Base-by-base conservation (phyloP, 164 flowering plant genomes). In the Malania oleifera region DNA sequence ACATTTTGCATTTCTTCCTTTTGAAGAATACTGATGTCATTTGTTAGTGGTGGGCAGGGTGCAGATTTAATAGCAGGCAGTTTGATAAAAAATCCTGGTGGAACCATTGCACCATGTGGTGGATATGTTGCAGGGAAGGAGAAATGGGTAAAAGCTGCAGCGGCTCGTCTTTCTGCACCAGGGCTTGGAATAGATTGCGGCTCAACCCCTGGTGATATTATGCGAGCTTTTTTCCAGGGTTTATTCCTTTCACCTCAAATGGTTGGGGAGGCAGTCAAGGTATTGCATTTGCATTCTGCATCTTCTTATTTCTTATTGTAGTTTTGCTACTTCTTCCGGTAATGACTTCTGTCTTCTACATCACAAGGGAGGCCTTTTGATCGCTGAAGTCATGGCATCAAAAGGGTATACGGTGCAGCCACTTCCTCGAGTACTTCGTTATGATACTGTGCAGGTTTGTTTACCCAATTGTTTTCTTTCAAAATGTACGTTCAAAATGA, bases 261-360 rank as follows among this genome's bases (percentile, higher is more conserved):
- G 91, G 93, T 86, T 65, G 93, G 95, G 35, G 95, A 89, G 71
- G 96, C 96, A 67, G 67, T 89, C 57, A 90, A 90, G 85, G 97
- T 85, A 72, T 19, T 57, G 11, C 18, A 7, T 24, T 62, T 34
- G 11, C 38, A 34, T 34, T 12, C 40, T 51, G 1, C 28, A 24
- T 38, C 31, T 58, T 26, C 27, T 35, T 17, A 31, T 22, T n/a
- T 48, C 11, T 40, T 7, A 18, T 23, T 19, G 19, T 52, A 29
- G 17, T 9, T n/a, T 7, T 65, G 10, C 15, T 47, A 25, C 38
- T 27, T 51, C 25, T 53, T 17, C 13, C n/a, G 50, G 44, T 22
- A 15, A 53, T 59, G 62, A 41, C 18, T 45, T 40, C 41, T 20
- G 52, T 48, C 28, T 38, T 61, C 29, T 57, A 39, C 53, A n/a